Evolutionary conservation across 495 filamentous ascomycete genomes (phyloP).

Genomic region (Aspergillus incahuasiensis): DNA sequence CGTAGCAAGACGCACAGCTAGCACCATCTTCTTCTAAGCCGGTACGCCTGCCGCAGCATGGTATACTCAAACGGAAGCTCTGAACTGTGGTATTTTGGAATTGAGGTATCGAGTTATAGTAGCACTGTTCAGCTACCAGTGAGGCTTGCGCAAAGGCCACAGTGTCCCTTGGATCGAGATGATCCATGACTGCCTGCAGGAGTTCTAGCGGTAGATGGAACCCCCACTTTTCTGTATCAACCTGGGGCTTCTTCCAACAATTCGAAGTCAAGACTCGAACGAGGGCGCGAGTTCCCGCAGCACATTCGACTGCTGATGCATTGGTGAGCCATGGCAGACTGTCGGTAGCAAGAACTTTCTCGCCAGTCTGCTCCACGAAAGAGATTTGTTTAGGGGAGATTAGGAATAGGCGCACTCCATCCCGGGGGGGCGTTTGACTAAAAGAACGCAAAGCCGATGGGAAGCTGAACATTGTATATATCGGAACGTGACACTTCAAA

Average conservation of each 20-base stretch:
- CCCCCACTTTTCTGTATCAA: conserved; percentile 10
- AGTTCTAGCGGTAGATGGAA: conserved; percentile 6
- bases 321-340: conserved; percentile 8
- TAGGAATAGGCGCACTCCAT: no score
- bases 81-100: conserved; percentile 1
- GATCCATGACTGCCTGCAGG: conserved; percentile 9
- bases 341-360: neutral
- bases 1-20: conserved; percentile 5
- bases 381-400: no score
- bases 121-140: conserved; percentile 4
- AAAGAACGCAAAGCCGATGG: conserved; percentile 2
- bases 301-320: conserved; percentile 11
- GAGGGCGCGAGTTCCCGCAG: conserved; percentile 13
- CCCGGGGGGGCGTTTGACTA: no score
- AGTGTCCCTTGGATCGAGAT: conserved; percentile 10
- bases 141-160: conserved; percentile 18
- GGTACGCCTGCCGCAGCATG: no score
- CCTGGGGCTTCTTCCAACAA: conserved; percentile 12
- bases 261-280: conserved; percentile 11
- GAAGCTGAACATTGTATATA: conserved; percentile 7
- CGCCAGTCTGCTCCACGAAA: neutral
- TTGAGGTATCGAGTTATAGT: conserved; percentile 12
- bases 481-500: conserved; percentile 9
- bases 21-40: conserved; percentile 1
- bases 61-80: no score